A percentile compares a stretch with the other conserved stretches of the same genome.
These are phyloP conservation scores for Penicillium sp. DNA, from an alignment of 2,329 filamentous ascomycete species.

Conservation along the genomic window DNA sequence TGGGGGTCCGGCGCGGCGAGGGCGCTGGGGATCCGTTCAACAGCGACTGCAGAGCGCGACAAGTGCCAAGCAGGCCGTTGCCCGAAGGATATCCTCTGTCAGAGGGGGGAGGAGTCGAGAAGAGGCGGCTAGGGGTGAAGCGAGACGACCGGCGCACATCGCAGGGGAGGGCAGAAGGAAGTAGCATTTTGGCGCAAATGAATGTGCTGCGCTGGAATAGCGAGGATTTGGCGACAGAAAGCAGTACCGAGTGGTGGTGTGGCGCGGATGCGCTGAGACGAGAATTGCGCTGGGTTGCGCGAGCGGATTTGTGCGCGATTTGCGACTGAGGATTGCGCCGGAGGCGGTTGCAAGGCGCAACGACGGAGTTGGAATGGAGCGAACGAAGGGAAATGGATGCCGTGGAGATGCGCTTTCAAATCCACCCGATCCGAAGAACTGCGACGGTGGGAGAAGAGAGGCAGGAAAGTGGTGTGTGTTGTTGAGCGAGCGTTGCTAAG, in stretches of 20 bases:
- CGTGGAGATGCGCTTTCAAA: conserved; percentile 24
- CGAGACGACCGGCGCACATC: conserved; percentile 41
- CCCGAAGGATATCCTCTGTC: conserved; percentile 35
- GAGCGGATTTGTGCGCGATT: conserved; percentile 17
- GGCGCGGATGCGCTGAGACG: conserved; percentile 8
- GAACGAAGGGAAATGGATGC: conserved; percentile 17
- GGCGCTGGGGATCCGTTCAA: conserved; percentile 42
- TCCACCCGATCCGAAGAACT: conserved; percentile 23
- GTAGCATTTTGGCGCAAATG: conserved; percentile 38
- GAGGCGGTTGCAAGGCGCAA: conserved; percentile 26
- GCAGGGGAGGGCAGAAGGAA: conserved; percentile 48
- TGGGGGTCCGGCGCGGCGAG: conserved; percentile 33
- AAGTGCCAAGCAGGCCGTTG: conserved; percentile 42
- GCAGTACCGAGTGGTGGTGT: conserved; percentile 3
- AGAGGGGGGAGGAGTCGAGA: conserved; percentile 41
- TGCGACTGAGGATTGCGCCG: conserved; percentile 33
- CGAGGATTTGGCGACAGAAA: conserved; percentile 4
- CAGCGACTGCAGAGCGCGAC: conserved; percentile 44
- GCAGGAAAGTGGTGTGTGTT: conserved; percentile 50
- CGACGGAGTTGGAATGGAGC: conserved; percentile 12
- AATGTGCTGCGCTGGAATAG: conserved; percentile 5
- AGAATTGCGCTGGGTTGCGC: conserved; percentile 24
- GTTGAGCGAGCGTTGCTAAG: conserved; percentile 15
- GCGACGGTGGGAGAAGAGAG: conserved; percentile 56
- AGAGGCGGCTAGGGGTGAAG: conserved; percentile 36